Evolutionary conservation across 1,284 basidiomycete species (phyloP).

Genomic region (Coniferiporia weirii): DNA sequence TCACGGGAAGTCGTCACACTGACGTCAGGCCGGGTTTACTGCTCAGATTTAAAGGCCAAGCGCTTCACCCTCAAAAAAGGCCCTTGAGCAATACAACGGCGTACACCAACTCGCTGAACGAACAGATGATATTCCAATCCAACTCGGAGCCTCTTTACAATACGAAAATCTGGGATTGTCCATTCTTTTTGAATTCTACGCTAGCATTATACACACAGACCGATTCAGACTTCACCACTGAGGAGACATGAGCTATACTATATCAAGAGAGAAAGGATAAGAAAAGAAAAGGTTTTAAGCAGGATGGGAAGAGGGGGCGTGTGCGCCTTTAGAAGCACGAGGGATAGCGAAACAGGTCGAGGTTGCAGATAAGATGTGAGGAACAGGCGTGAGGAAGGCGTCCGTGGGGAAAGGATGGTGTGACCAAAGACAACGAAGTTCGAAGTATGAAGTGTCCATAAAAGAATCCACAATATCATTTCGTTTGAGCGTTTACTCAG

Average conservation of each 20-base stretch:
- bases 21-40: too few species aligned
- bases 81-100: too few species aligned
- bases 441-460: not conserved
- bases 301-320: not conserved
- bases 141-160: too few species aligned
- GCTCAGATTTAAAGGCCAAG: too few species aligned
- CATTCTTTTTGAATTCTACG: conserved; percentile 1
- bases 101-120: too few species aligned
- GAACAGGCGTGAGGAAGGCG: not conserved
- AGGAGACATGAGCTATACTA: not conserved
- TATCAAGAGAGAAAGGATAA: not conserved
- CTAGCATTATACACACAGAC: conserved; percentile 6
- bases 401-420: too few species aligned
- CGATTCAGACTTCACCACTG: not conserved
- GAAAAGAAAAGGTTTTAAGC: not conserved
- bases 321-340: not conserved
- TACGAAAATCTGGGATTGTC: too few species aligned
- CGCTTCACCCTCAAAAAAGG: too few species aligned
- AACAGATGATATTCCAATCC: too few species aligned
- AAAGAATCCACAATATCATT: not conserved
- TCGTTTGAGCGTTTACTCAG: conserved; percentile 49
- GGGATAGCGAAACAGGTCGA: not conserved
- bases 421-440: not conserved
- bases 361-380: not conserved
- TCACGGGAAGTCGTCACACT: too few species aligned